Conservation (phyloP, 2,329 filamentous ascomycete species). For the Colletotrichum tropicicola region DNA sequence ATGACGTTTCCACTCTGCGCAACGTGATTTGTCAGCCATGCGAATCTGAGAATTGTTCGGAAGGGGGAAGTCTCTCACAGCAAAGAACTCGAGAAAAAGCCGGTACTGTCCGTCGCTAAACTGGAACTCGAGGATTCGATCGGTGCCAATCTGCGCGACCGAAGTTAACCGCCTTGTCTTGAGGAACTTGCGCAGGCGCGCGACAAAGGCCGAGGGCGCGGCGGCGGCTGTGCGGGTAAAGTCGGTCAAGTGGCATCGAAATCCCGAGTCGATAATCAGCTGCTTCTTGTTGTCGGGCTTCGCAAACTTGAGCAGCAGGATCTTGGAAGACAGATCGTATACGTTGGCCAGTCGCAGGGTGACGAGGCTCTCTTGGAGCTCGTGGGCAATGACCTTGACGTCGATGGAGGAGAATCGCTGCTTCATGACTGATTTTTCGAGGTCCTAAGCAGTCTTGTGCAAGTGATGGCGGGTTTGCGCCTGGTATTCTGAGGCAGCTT, state of each 20-base stretch:
- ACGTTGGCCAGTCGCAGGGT: slow-evolving; percentile 89
- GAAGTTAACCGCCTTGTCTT: slow-evolving; percentile 86
- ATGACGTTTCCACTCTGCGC: slow-evolving; percentile 85
- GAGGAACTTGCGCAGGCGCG: slow-evolving; percentile 84
- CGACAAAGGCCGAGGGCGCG: slow-evolving; percentile 86
- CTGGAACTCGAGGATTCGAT: slow-evolving; percentile 89
- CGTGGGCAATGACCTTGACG: slow-evolving; percentile 90
- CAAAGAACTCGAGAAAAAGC: slow-evolving; percentile 95
- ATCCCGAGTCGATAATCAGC: slow-evolving; percentile 91
- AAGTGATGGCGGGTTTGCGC: not conserved
- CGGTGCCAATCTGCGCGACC: slow-evolving; percentile 88
- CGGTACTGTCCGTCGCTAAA: slow-evolving; percentile 93
- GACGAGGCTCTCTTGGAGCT: slow-evolving; percentile 81
- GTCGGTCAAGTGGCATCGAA: slow-evolving; percentile 92
- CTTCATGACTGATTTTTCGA: slow-evolving; percentile 67
- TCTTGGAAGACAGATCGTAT: slow-evolving; percentile 95
- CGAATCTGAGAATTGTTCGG: not conserved
- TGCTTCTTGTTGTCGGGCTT: slow-evolving; percentile 91
- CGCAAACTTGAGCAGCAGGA: slow-evolving; percentile 94
- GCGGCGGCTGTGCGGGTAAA: slow-evolving; percentile 89
- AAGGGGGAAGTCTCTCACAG: slow-evolving; percentile 50
- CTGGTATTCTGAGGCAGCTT: slow-evolving; percentile 1
- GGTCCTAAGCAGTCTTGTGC: not conserved
- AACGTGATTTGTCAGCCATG: not conserved
- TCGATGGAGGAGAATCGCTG: slow-evolving; percentile 83